Evolutionary conservation across 1,284 basidiomycete species (phyloP), one percentile per base, ranked within the genome.

Genomic region (Stygiomarasmius scandens): DNA sequence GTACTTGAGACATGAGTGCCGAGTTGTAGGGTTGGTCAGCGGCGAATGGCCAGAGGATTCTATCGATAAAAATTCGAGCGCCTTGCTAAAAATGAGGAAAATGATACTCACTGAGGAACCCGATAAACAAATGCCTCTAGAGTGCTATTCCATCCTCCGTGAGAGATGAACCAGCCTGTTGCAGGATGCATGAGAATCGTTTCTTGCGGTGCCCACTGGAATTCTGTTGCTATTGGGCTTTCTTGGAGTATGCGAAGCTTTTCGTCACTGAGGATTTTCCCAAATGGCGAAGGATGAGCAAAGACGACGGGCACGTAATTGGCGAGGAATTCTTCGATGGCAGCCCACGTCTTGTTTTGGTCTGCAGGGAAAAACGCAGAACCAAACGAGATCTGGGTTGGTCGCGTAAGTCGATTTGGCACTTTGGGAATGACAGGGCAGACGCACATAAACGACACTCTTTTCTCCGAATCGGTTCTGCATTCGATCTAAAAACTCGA

Each of bases 11-110:
- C 10, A 52, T 22, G 20, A 60, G 59, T 3, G 52, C 41, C 2
- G 55, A 43, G 25, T 56, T 60, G n/a, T 54, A 51, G 19, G 55
- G 58, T 27, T 60, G 58, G 24, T 60, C 58, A 16, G 51, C 51
- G 22, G 36, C 24, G 22, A 53, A 49, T 12, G 58, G 58, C 58
- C 58, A 60, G n/a, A 49, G 49, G 29, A 60, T 56, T 22, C 58
- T 60, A 20, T 6, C 19, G 34, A 20, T 20, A 45, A 32, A 48
- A 16, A 5, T 14, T 53, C 10, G 49, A 8, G 20, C 24, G 1
- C 1, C 10, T 1, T 22, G 32, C 22, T 10, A 3, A 22, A 20
- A 41, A 14, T 41, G 34, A 25, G 6, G 51, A 48, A 38, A 41
- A 3, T 24, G 48, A 32, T 12, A 47, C 55, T 23, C 20, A 57